Evolutionary conservation across 306 rosid species (phyloP), one percentile per base, ranked within the genome.

Genomic region (Lathyrus oleraceus): DNA sequence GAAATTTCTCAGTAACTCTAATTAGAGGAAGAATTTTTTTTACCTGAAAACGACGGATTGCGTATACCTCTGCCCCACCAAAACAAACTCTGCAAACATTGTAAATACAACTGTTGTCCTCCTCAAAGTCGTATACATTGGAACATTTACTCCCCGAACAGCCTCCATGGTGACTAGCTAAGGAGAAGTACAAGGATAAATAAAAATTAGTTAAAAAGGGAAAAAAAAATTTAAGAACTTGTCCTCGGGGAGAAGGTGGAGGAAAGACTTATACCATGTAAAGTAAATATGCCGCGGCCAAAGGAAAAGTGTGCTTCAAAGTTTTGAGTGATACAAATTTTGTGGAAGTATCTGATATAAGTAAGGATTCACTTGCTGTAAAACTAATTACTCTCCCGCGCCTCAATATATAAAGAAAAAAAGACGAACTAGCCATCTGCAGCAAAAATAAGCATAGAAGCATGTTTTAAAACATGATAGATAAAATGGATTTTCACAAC

Each of bases 121-220:
- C 87, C 97, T 86, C 63, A 93, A 88, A 66, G 97, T 88, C 44
- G 98, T 93, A 82, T 93, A 93, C 98, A 93, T 93, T 30, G 98
- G 98, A 79, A 93, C 98, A 85, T 93, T 93, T 73, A 93, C 97
- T 74, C 98, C 97, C 40, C 97, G 96, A 61, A 90, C 96, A 74
- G 98, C 85, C 87, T 88, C 98, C 98, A 93, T 88, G 71, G 94
- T 81, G 76, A 82, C 90, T 90, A 93, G 78, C 97, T 93, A 83
- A 85, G 83, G 76, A 81, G 65, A 90, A 84, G 85, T 61, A 65
- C 72, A 67, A 47, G 49, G 79, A 72, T 39, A 38, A 74, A 56
- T 60, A 75, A 16, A 69, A 68, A 43, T 82, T 63, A 57, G 30
- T 25, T 53, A 69, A 23, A 42, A 71, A 72, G 14, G 51, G 38